Percentiles rank a stretch among this genome's conserved stretches.
Conservation (phyloP, 305 asterid species). For the Fraxinus angustifolia region DNA sequence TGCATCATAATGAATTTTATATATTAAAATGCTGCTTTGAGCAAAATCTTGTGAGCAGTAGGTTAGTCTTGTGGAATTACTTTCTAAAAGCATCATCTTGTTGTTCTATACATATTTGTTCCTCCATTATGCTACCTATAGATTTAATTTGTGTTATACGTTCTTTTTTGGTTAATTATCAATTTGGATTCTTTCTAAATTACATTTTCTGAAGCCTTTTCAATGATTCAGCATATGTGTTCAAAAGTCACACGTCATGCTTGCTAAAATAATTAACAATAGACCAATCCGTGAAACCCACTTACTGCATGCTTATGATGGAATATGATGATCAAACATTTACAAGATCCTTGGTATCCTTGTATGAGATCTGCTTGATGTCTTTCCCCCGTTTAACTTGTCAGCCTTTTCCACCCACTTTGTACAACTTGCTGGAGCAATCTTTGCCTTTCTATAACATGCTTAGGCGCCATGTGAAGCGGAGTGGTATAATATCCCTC, state of each 20-base stretch:
- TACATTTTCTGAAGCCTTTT: slow-evolving; percentile 1
- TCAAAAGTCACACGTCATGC: neutral
- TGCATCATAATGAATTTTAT: neutral
- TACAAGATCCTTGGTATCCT: slow-evolving; percentile 12
- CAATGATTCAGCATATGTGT: slow-evolving; percentile 5
- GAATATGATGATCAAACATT: slow-evolving; percentile 3
- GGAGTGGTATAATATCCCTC: slow-evolving; percentile 27
- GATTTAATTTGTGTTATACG: neutral
- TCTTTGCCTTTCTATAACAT: slow-evolving; percentile 76
- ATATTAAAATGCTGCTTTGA: neutral
- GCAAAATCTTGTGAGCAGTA: neutral
- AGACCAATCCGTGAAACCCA: neutral
- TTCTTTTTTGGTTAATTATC: neutral
- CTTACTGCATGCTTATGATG: neutral
- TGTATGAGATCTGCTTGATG: slow-evolving; percentile 10
- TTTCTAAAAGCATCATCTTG: neutral
- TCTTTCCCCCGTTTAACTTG: slow-evolving; percentile 17
- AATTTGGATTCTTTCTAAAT: slow-evolving; percentile 6
- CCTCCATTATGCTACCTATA: neutral
- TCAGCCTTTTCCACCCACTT: slow-evolving; percentile 74
- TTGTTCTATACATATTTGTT: neutral
- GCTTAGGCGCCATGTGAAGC: slow-evolving; percentile 52
- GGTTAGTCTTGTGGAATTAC: neutral
- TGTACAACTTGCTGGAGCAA: slow-evolving; percentile 80
- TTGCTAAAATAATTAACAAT: neutral